A percentile compares a stretch with the other conserved stretches of the same genome.
phyloP scores from a whole-genome alignment of 352 stramenopile species.

The Blastocystis sp. region DNA sequence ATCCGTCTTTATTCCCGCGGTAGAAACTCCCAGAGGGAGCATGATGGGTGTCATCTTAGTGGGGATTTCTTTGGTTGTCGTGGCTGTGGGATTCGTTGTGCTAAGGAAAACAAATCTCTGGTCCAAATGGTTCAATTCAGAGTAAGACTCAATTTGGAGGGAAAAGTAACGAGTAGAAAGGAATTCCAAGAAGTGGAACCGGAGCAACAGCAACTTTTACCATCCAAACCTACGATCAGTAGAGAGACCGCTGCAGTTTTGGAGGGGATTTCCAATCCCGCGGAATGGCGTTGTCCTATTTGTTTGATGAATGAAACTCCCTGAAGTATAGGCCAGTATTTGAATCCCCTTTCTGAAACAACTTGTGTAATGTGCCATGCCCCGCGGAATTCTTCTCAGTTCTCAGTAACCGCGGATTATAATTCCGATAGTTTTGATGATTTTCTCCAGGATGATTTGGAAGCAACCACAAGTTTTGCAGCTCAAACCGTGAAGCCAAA shows the following conservation, averaged over 20 bases:
- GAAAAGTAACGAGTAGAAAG: no score
- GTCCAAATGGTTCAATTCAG: no score
- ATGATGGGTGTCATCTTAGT: not conserved
- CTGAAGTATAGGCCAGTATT: slow-evolving; percentile 8
- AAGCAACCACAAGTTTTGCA: not conserved
- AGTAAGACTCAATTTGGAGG: no score
- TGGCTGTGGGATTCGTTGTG: no score
- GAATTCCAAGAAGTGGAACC: not conserved
- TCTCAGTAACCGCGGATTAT: not conserved
- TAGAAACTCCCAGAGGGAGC: no score
- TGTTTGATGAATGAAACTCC: not conserved
- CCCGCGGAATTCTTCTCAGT: not conserved
- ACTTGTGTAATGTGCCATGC: slow-evolving; percentile 4
- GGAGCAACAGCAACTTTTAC: not conserved
- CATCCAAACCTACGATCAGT: not conserved
- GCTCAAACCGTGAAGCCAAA: not conserved
- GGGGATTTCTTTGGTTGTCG: no score
- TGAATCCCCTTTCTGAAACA: not conserved
- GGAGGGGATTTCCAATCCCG: not conserved
- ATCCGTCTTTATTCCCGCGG: not conserved
- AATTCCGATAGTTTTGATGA: not conserved
- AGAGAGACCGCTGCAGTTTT: not conserved
- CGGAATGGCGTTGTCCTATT: not conserved
- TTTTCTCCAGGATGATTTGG: not conserved
- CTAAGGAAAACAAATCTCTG: no score